phyloP scores from a whole-genome alignment of 495 filamentous ascomycete species.

The Penicillium nucicola region DNA sequence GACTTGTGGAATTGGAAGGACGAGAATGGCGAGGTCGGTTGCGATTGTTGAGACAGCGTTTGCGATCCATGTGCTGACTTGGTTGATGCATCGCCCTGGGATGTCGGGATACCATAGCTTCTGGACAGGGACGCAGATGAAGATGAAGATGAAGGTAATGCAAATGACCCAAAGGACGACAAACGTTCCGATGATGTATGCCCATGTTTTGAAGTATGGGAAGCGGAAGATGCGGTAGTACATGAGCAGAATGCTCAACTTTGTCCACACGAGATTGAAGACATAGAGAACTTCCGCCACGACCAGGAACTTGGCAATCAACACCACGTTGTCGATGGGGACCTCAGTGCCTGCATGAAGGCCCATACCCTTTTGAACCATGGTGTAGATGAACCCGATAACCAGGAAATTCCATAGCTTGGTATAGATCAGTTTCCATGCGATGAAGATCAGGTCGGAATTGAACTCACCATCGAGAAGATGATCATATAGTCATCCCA shows the following conservation, averaged over 20 bases:
- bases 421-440: background rate
- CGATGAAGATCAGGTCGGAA: background rate
- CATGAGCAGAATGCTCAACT: slow-evolving; percentile 34
- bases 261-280: slow-evolving; percentile 39
- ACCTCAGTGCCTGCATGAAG: slow-evolving; percentile 24
- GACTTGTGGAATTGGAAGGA: slow-evolving; percentile 40
- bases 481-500: slow-evolving; percentile 42
- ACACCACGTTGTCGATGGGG: slow-evolving; percentile 15
- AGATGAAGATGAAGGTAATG: slow-evolving; percentile 40
- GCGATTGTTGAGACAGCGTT: slow-evolving; percentile 47
- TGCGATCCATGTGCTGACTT: slow-evolving; percentile 38
- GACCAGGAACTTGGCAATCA: slow-evolving; percentile 33
- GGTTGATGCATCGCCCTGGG: slow-evolving; percentile 39
- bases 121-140: slow-evolving; percentile 43
- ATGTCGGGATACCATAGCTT: slow-evolving; percentile 36
- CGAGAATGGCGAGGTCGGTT: slow-evolving; percentile 43
- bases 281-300: slow-evolving; percentile 39
- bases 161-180: slow-evolving; percentile 38
- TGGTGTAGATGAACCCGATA: slow-evolving; percentile 31
- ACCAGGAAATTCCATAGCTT: slow-evolving; percentile 32
- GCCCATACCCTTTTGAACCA: slow-evolving; percentile 31
- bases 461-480: slow-evolving; percentile 32
- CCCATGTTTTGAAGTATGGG: slow-evolving; percentile 31
- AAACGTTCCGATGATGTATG: slow-evolving; percentile 34
- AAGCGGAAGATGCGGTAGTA: slow-evolving; percentile 43